Conservation (phyloP, 1,139 yeast species). For the Blastobotrys indianensis region DNA sequence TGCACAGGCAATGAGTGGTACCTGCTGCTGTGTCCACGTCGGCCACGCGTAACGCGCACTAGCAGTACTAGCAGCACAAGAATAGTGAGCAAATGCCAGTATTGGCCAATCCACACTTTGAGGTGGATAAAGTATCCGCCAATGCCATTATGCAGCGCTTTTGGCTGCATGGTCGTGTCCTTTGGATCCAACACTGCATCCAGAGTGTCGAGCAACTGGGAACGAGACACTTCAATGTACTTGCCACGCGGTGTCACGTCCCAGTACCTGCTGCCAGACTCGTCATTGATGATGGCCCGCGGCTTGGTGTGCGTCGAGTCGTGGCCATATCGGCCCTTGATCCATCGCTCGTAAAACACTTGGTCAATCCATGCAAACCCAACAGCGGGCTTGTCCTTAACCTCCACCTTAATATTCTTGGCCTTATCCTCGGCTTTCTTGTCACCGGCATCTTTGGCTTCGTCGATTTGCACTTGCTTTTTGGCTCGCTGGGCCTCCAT, state of each 20-base stretch:
- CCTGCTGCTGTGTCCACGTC: constrained; percentile 1
- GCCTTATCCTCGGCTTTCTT: constrained; percentile 30
- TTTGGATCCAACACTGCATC: constrained; percentile 21
- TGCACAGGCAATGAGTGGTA: constrained; percentile 6
- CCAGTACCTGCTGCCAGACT: constrained; percentile 30
- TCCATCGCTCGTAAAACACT: constrained; percentile 35
- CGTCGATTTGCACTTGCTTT: constrained; percentile 33
- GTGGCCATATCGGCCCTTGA: constrained; percentile 30
- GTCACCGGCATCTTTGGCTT: constrained; percentile 33
- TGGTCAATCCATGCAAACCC: constrained; percentile 38
- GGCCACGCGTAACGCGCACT: constrained; percentile 2
- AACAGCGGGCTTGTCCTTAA: constrained; percentile 26
- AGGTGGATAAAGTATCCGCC: constrained; percentile 18
- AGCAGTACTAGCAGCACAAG: constrained; percentile 5
- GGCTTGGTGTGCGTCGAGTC: constrained; percentile 16
- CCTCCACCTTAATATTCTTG: constrained; percentile 27
- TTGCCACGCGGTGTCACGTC: constrained; percentile 27
- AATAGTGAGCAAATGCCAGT: constrained; percentile 12
- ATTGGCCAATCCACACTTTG: constrained; percentile 5
- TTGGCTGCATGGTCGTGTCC: constrained; percentile 25
- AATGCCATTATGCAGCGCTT: constrained; percentile 21
- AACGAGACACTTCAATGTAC: constrained; percentile 25
- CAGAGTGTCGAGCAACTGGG: constrained; percentile 29
- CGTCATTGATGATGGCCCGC: constrained; percentile 31
- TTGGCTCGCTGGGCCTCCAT: constrained; percentile 29